Base-by-base conservation (phyloP, 306 rosid species). In the Begonia masoniana region DNA sequence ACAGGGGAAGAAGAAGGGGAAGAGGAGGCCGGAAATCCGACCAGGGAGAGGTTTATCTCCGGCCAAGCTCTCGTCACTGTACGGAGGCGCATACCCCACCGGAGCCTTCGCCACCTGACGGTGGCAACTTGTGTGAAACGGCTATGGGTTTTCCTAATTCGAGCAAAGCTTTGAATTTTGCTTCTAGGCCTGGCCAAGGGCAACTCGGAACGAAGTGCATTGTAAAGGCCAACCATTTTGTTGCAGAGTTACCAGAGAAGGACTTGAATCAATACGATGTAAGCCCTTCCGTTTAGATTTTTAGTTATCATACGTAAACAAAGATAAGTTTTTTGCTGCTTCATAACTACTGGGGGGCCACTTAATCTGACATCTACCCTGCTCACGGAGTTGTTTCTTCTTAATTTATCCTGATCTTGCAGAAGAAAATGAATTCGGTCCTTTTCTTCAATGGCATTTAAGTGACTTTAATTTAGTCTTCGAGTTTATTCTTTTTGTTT, bases 181-280 rank as follows among this genome's bases (percentile, higher is more conserved):
- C 94, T 21, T 83, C 68, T 10, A 77, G 99, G 58, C 99, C 99
- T 52, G 99, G 99, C 7, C 83, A 41, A 62, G 99, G 99, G 12
- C 96, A 86, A 70, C 78, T 71, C 70, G 99, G 99, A 66, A 74
- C 85, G 12, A 91, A 75, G 65, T 86, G 96, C 72, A 65, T 86
- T 62, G 96, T 91, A 10, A 91, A 91, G 78, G 94, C 96, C 57
- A 91, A 91, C 79, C 99, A 91, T 71, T 91, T 91, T 81, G 81
- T 86, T 64, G 87, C 99, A 50, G 96, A 81, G 82, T 77, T 91
- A 60, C 99, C 99, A 12, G 88, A 91, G 78, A 91, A 91, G 76
- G 96, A 91, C 76, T 77, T 91, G 74, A 83, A 86, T 71, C 99
- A 91, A 45, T 91, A 86, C 81, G 94, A 83, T 86, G 99, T 91